A percentile compares a stretch with the other conserved stretches of the same genome.
phyloP scores from a whole-genome alignment of 805 yeast species.

The Wickerhamiella nectarea region DNA sequence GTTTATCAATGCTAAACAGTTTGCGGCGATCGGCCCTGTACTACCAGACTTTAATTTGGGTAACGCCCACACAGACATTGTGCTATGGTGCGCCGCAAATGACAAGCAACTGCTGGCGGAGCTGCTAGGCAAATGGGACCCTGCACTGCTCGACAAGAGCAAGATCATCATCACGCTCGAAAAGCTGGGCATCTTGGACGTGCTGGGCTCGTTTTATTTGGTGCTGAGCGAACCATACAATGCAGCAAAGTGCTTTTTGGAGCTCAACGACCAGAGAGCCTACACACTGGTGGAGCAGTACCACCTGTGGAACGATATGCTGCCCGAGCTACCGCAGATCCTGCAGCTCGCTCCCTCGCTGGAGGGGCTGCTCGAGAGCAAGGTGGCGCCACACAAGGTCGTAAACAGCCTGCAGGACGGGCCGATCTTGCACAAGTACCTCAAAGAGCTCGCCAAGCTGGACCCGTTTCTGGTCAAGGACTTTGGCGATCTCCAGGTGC shows the following conservation, averaged over 20 bases:
- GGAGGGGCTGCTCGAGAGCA: conserved; percentile 10
- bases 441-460: conserved; percentile 41
- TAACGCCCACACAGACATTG: conserved; percentile 32
- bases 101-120: conserved; percentile 30
- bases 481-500: conserved; percentile 55
- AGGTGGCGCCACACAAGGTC: conserved; percentile 25
- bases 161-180: conserved; percentile 36
- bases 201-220: conserved; percentile 36
- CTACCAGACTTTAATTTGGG: conserved; percentile 37
- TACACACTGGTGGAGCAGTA: conserved; percentile 45
- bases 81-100: conserved; percentile 34
- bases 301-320: conserved; percentile 45
- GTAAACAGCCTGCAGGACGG: conserved; percentile 31
- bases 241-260: conserved; percentile 53
- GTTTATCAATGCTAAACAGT: conserved; percentile 37
- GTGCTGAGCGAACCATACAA: conserved; percentile 41
- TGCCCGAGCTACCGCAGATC: conserved; percentile 35
- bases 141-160: conserved; percentile 36
- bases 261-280: conserved; percentile 39
- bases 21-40: conserved; percentile 34
- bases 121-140: conserved; percentile 45
- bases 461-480: conserved; percentile 44
- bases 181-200: conserved; percentile 23
- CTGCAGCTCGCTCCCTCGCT: conserved; percentile 11
- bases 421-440: conserved; percentile 26